phyloP scores from a whole-genome alignment of 2,329 filamentous ascomycete genomes.

The Gnomoniopsis sp. region DNA sequence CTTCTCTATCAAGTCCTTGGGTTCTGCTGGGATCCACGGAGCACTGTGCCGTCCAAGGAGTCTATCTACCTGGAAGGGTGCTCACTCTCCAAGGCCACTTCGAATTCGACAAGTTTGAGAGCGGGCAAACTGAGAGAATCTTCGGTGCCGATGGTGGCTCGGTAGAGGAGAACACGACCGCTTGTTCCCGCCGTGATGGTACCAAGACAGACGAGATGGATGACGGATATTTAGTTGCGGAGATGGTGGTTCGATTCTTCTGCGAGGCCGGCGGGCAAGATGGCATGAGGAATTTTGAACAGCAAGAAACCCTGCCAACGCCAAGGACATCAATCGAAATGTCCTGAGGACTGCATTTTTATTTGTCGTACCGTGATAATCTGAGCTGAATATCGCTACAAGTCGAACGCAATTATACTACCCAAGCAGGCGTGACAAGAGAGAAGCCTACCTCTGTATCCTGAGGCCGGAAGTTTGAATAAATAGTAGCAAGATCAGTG shows the following conservation, averaged over 20 bases:
- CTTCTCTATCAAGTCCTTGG: background rate
- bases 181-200: background rate
- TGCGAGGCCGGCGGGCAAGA: background rate
- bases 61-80: slow-evolving; percentile 8
- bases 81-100: slow-evolving; percentile 14
- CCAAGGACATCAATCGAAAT: slow-evolving; percentile 1
- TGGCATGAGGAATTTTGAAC: background rate
- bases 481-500: no score
- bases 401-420: no score
- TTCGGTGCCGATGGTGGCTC: slow-evolving; percentile 7
- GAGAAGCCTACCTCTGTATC: no score
- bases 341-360: background rate
- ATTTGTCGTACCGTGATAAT: background rate
- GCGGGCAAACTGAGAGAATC: slow-evolving; percentile 9
- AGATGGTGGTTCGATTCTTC: slow-evolving; percentile 9
- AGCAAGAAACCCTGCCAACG: background rate
- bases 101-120: slow-evolving; percentile 14
- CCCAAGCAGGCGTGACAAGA: no score
- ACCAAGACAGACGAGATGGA: background rate
- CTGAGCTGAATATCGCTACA: no score
- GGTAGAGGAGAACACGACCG: background rate
- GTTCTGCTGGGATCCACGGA: slow-evolving; percentile 9
- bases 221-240: slow-evolving; percentile 4
- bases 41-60: slow-evolving; percentile 10
- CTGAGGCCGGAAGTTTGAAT: no score